phyloP scores from a whole-genome alignment of 345 rosid species.

The Camelina laxa region DNA sequence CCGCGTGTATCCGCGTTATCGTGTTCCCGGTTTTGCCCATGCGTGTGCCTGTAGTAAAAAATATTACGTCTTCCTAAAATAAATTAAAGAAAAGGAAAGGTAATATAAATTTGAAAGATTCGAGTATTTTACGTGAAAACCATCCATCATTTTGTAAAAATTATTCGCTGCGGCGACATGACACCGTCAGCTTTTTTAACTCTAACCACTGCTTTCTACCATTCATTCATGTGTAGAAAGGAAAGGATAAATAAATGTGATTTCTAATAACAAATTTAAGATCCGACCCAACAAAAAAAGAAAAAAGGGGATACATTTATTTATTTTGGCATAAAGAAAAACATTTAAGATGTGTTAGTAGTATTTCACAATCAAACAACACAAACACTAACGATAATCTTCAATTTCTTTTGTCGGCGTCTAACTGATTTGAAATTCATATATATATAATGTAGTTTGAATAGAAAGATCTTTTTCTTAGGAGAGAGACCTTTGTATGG shows the following conservation, averaged over 20 bases:
- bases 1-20: slow-evolving; percentile 19
- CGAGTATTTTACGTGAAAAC: slow-evolving; percentile 34
- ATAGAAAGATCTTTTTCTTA: too few relatives aligned
- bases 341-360: neutral
- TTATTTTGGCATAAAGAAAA: neutral
- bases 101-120: slow-evolving; percentile 17
- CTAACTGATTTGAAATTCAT: neutral
- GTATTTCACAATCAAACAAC: neutral
- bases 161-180: slow-evolving; percentile 38
- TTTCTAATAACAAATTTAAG: neutral
- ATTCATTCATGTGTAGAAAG: neutral
- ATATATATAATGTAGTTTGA: neutral
- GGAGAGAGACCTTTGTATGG: neutral
- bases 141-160: slow-evolving; percentile 25
- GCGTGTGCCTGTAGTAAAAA: slow-evolving; percentile 25
- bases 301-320: neutral
- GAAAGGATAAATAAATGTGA: neutral
- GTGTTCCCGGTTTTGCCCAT: slow-evolving; percentile 29
- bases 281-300: neutral
- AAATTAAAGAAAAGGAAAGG: slow-evolving; percentile 15
- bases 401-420: neutral
- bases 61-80: slow-evolving; percentile 23
- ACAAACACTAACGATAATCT: neutral
- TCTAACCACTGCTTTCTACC: slow-evolving; percentile 25
- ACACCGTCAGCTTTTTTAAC: slow-evolving; percentile 36